Percentiles rank a stretch among this genome's conserved stretches.
Evolutionary conservation across 345 rosid genomes (phyloP).

Genomic region (Alliaria petiolata): DNA sequence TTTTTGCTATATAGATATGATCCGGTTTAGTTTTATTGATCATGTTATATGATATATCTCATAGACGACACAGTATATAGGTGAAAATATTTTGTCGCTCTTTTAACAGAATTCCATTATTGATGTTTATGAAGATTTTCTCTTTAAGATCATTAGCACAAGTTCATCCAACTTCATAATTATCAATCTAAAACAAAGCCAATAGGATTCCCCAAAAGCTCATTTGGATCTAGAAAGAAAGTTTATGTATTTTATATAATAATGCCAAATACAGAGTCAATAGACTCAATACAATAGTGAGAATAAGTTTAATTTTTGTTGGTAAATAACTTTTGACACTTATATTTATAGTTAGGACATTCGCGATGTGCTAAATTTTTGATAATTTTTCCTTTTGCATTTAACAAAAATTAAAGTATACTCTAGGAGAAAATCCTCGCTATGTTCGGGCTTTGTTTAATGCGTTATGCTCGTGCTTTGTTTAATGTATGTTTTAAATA

Average conservation of each 20-base stretch:
- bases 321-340: constrained; percentile 6
- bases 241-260: background rate
- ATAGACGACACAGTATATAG: background rate
- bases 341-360: too few relatives aligned
- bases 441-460: too few relatives aligned
- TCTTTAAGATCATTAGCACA: too few relatives aligned
- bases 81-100: background rate
- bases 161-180: background rate
- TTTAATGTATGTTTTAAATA: too few relatives aligned
- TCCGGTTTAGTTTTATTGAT: background rate
- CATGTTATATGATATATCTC: background rate
- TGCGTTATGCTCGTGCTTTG: too few relatives aligned
- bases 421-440: too few relatives aligned
- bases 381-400: too few relatives aligned
- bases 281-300: background rate
- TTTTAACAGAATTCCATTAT: background rate
- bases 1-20: background rate
- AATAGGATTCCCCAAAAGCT: background rate
- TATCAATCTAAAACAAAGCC: background rate
- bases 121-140: background rate
- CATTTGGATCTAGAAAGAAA: constrained; percentile 21
- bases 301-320: background rate
- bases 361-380: too few relatives aligned
- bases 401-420: too few relatives aligned
- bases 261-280: background rate